These are phyloP conservation scores for Salix dunnii DNA, from an alignment of 345 rosid species.

Conservation along the genomic window DNA sequence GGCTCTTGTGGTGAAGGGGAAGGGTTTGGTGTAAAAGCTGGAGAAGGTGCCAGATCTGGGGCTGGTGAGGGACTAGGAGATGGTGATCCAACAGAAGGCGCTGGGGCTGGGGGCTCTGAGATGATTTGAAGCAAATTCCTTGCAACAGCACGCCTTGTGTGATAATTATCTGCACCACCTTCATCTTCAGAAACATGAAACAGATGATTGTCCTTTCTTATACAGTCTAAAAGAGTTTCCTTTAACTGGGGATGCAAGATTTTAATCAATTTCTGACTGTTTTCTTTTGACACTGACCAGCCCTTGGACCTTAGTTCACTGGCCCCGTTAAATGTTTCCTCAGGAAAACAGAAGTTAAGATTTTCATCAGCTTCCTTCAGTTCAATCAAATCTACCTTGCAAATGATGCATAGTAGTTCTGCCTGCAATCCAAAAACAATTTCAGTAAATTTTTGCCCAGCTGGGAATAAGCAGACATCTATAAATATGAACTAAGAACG, in stretches of 20 bases:
- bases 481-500: background rate
- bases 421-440: conserved; percentile 46
- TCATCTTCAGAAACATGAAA: conserved; percentile 38
- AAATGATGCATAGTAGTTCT: conserved; percentile 52
- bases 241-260: conserved; percentile 39
- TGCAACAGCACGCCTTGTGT: conserved; percentile 25
- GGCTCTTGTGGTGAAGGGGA: conserved; percentile 18
- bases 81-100: conserved; percentile 25
- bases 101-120: conserved; percentile 38
- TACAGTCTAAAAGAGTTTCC: conserved; percentile 51
- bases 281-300: conserved; percentile 29
- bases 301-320: conserved; percentile 22
- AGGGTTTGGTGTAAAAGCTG: conserved; percentile 2
- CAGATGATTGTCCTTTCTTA: conserved; percentile 42
- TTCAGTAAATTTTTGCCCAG: background rate
- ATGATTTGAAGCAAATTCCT: conserved; percentile 29
- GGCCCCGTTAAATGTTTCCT: conserved; percentile 22
- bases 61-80: conserved; percentile 25
- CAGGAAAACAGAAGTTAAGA: conserved; percentile 40
- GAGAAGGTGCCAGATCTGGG: conserved; percentile 11
- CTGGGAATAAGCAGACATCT: background rate
- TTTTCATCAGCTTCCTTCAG: conserved; percentile 49
- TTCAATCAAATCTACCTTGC: conserved; percentile 52
- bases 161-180: conserved; percentile 34
- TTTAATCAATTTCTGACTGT: conserved; percentile 39